Evolutionary conservation across 345 rosid species (phyloP), one percentile per base, ranked within the genome.

Genomic region (Euphorbia pulcherrima): DNA sequence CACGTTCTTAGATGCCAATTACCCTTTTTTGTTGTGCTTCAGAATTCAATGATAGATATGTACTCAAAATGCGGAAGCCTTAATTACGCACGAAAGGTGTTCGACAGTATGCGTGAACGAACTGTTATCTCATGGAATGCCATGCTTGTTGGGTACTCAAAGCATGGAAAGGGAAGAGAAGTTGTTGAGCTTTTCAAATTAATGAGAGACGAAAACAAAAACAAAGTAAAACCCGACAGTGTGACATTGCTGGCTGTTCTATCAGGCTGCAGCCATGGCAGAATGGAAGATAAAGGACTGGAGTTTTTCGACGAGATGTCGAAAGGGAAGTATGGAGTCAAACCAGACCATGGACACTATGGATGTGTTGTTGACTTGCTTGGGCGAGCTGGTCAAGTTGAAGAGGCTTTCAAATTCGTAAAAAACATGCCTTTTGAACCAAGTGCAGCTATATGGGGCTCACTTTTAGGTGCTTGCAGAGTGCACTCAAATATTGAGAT

Each of bases 251-350:
- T 90, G 78, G 92, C 90, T 67, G 91, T 93, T 71, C 79, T 93
- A 68, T 93, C 88, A 29, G 97, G 91, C 28, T 93, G 96, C 76
- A 90, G 98, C 83, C 98, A 93, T 74, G 97, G 92, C 65, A 90
- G 85, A 68, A 75, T 89, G 83, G 94, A 86, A 69, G 85, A 84
- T 72, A 79, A 83, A 76, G 98, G 98, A 37, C 53, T 89, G 64
- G 61, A 80, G 62, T 69, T 86, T 40, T 89, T 90, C 75, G 65
- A 83, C 64, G 82, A 81, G 61, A 86, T 87, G 88, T 64, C 73
- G 73, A 74, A 69, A 1, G 78, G 83, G 62, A 76, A 68, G 59
- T 69, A 82, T 64, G 85, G 82, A 68, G 64, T 86, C 68, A 68
- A 72, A 74, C 86, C 92, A 26, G 84, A 84, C 74, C 82, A 76